Evolutionary conservation across 2,329 filamentous ascomycete species (phyloP).

Genomic region (Proliferodiscus dingleyae): DNA sequence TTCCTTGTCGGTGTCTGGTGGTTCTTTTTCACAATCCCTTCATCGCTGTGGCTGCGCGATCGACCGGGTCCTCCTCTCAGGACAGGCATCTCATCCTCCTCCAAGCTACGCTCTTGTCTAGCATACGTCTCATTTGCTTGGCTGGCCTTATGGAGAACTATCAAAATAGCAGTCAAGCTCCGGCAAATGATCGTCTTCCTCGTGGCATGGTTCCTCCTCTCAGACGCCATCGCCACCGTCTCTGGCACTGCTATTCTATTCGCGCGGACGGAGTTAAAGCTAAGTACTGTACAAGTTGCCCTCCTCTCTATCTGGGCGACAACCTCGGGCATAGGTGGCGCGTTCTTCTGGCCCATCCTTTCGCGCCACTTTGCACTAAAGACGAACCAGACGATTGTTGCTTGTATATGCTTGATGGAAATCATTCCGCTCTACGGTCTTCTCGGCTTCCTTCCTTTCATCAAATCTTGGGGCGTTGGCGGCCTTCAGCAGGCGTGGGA

Average conservation of each 20-base stretch:
- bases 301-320: constrained; percentile 93
- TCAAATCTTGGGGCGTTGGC: constrained; percentile 67
- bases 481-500: constrained; percentile 92
- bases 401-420: constrained; percentile 84
- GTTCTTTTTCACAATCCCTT: constrained; percentile 80
- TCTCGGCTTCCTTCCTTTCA: constrained; percentile 76
- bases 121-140: constrained; percentile 79
- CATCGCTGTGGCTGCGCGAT: constrained; percentile 77
- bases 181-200: constrained; percentile 74
- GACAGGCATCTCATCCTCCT: constrained; percentile 15
- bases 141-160: constrained; percentile 75
- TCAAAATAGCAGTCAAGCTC: constrained; percentile 66
- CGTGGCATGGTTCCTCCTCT: constrained; percentile 87
- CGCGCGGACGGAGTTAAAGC: constrained; percentile 85
- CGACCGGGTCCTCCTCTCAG: constrained; percentile 76
- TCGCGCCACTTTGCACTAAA: constrained; percentile 64
- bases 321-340: constrained; percentile 74
- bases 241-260: constrained; percentile 93
- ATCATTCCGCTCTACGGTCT: constrained; percentile 89
- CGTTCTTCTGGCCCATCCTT: constrained; percentile 81
- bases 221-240: constrained; percentile 88
- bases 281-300: constrained; percentile 82
- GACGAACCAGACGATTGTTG: constrained; percentile 82
- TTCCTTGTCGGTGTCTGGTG: constrained; percentile 86
- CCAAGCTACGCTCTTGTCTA: constrained; percentile 43